Evolutionary conservation across 176 grass and related monocot genomes (phyloP).

Genomic region (Aegilops tauschii): DNA sequence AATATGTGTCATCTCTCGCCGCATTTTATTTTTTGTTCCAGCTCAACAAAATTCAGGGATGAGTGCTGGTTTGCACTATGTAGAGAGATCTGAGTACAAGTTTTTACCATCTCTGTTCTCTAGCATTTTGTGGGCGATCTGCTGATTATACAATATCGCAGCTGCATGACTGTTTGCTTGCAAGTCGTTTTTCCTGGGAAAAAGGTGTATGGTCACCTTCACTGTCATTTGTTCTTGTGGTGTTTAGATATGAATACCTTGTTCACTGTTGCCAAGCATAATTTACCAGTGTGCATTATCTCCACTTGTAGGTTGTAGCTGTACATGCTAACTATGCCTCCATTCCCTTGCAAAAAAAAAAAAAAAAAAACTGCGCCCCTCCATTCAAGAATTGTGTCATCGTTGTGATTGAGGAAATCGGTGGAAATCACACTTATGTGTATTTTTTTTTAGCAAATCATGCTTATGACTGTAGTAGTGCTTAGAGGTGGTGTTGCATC

Average conservation of each 20-base stretch:
- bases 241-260: background rate
- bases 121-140: background rate
- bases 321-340: background rate
- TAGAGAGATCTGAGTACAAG: background rate
- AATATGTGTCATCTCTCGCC: background rate
- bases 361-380: background rate
- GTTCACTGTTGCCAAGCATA: background rate
- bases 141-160: background rate
- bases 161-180: slow-evolving; percentile 4
- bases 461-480: no score
- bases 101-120: background rate
- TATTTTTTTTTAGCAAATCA: no score
- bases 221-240: background rate
- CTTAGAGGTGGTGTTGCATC: no score
- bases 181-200: background rate
- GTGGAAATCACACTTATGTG: background rate
- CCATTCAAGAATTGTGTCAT: background rate
- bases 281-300: background rate
- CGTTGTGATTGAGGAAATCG: background rate
- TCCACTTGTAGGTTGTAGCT: background rate
- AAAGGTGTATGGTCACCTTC: background rate
- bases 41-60: slow-evolving; percentile 10
- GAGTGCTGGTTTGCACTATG: background rate
- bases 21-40: slow-evolving; percentile 1
- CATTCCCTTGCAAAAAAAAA: background rate